A percentile compares a stretch with the other conserved stretches of the same genome.
phyloP scores from a whole-genome alignment of 208 protist species.

The Acanthamoeba lenticulata region DNA sequence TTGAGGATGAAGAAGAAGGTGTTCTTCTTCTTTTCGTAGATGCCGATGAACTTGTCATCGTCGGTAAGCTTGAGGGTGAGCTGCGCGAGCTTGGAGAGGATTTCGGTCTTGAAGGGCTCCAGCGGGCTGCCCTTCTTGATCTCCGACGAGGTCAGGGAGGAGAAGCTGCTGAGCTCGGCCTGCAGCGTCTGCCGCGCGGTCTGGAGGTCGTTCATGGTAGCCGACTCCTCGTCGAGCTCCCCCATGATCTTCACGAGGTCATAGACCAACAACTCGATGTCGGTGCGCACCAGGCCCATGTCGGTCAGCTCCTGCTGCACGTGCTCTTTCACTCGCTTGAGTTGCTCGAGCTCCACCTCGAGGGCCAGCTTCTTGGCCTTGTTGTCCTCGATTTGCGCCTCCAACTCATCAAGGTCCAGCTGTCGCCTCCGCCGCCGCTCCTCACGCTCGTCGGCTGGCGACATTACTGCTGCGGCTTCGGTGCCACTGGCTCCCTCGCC shows the following conservation, averaged over 20 bases:
- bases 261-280: conserved; percentile 53
- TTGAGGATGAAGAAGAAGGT: conserved; percentile 68
- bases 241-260: conserved; percentile 68
- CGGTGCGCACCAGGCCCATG: conserved; percentile 61
- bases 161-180: conserved; percentile 64
- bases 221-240: conserved; percentile 65
- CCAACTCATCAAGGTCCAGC: conserved; percentile 56
- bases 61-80: conserved; percentile 66
- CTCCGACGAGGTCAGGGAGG: conserved; percentile 31
- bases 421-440: conserved; percentile 43
- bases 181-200: conserved; percentile 57
- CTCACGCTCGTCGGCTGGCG: conserved; percentile 33
- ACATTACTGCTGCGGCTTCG: neutral
- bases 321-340: conserved; percentile 69
- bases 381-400: conserved; percentile 55
- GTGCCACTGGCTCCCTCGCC: neutral
- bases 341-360: conserved; percentile 61
- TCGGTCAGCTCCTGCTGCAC: conserved; percentile 61
- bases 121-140: conserved; percentile 70
- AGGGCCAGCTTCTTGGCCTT: conserved; percentile 43
- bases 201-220: conserved; percentile 63
- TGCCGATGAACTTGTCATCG: conserved; percentile 68
- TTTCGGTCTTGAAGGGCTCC: conserved; percentile 68
- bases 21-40: conserved; percentile 72
- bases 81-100: conserved; percentile 64